phyloP scores from a whole-genome alignment of 148 eudicot genomes.

The Camellia granthamiana region DNA sequence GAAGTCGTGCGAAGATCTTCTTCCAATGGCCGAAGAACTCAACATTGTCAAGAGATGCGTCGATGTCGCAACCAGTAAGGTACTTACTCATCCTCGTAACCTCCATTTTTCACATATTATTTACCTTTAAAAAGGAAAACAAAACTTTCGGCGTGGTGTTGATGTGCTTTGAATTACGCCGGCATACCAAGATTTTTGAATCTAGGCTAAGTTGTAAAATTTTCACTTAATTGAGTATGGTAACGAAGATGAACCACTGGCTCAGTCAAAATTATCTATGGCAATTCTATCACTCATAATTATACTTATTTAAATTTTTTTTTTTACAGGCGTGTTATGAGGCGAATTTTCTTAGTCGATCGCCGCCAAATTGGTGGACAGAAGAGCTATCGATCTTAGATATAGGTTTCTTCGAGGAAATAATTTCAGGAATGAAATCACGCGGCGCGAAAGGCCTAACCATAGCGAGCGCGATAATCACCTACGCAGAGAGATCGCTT shows the following conservation, averaged over 20 bases:
- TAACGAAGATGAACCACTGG: no score
- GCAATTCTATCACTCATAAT: not conserved
- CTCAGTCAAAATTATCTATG: not conserved
- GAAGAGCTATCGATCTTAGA: conserved; percentile 71
- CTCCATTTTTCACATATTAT: not conserved
- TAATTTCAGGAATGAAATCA: conserved; percentile 53
- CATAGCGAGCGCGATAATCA: conserved; percentile 67
- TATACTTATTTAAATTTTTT: not conserved
- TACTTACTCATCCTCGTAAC: not conserved
- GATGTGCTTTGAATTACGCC: no score
- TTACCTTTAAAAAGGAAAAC: no score
- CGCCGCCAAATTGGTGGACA: conserved; percentile 98
- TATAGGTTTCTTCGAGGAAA: conserved; percentile 53
- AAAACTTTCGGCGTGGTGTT: no score
- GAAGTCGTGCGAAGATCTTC: conserved; percentile 73
- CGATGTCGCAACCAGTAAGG: conserved; percentile 67
- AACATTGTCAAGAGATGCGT: conserved; percentile 65
- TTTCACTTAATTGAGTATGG: no score
- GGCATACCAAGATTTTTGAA: no score
- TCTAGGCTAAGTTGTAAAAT: no score
- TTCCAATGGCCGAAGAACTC: conserved; percentile 64
- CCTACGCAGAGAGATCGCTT: conserved; percentile 69
- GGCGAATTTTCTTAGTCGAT: conserved; percentile 77
- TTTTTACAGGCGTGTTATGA: conserved; percentile 68
- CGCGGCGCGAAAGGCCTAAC: conserved; percentile 65